These are phyloP conservation scores for Secale cereale DNA, from an alignment of 176 grass and related monocot species.

Conservation along the genomic window DNA sequence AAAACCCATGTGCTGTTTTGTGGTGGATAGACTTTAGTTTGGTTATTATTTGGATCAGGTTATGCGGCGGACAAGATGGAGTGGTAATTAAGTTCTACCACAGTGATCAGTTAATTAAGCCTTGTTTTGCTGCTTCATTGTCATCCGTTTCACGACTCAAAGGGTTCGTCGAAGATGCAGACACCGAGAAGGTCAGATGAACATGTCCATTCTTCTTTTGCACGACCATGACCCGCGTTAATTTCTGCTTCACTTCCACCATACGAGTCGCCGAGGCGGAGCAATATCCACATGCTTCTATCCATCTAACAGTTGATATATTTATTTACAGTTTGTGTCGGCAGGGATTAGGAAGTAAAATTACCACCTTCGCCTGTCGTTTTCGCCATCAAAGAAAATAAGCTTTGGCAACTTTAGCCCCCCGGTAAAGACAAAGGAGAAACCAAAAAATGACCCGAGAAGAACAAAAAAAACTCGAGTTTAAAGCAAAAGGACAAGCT, in stretches of 20 bases:
- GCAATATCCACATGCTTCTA: not conserved
- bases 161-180: too few relatives aligned
- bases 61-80: too few relatives aligned
- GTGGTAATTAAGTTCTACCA: too few relatives aligned
- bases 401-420: not conserved
- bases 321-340: not conserved
- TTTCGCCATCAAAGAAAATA: not conserved
- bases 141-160: too few relatives aligned
- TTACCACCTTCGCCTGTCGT: not conserved
- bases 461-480: not conserved
- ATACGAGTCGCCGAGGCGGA: not conserved
- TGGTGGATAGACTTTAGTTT: too few relatives aligned
- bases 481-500: constrained; percentile 28
- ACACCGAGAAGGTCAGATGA: too few relatives aligned
- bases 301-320: not conserved
- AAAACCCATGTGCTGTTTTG: not conserved
- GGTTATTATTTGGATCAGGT: too few relatives aligned
- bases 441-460: not conserved
- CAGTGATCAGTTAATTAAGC: too few relatives aligned
- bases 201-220: not conserved
- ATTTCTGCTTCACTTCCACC: not conserved
- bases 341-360: not conserved
- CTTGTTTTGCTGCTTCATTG: too few relatives aligned
- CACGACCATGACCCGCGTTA: not conserved
- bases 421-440: constrained; percentile 8